A percentile compares a stretch with the other conserved stretches of the same genome.
Conservation (phyloP, 2,329 filamentous ascomycete species). For the Ophiostoma ulmi region DNA sequence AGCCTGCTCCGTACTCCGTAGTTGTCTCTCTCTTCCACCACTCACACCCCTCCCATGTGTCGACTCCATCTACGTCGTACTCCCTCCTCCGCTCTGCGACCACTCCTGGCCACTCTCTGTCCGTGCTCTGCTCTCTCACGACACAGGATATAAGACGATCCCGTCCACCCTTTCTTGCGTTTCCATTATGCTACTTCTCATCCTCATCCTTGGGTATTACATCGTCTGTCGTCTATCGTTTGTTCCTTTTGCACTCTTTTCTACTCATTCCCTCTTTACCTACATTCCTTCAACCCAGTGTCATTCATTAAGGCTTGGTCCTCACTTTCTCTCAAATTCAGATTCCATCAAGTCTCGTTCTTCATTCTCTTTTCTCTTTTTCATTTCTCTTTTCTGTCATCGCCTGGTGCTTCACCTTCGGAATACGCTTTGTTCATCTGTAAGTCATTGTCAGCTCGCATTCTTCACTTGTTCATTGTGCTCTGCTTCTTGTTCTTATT, state of each 20-base stretch:
- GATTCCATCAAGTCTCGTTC: constrained; percentile 20
- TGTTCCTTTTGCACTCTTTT: neutral
- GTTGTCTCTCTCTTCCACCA: neutral
- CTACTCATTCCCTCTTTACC: neutral
- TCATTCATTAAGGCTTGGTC: constrained; percentile 37
- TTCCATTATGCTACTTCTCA: constrained; percentile 19
- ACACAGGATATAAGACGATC: constrained; percentile 13
- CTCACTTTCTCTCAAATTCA: constrained; percentile 25
- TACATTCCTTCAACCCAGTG: constrained; percentile 22
- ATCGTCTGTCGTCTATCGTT: constrained; percentile 9
- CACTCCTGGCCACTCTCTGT: constrained; percentile 21
- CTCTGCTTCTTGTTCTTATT: neutral
- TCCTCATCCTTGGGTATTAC: constrained; percentile 4
- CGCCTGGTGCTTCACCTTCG: neutral
- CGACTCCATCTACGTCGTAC: constrained; percentile 1
- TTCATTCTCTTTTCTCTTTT: neutral
- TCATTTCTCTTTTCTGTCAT: neutral
- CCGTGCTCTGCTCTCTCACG: constrained; percentile 20
- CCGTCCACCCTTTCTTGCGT: constrained; percentile 8
- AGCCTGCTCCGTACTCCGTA: neutral
- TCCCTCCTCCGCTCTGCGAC: constrained; percentile 11
- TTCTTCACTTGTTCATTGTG: neutral
- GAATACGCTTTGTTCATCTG: neutral
- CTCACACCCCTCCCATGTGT: constrained; percentile 12
- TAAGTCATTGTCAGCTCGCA: constrained; percentile 2